Evolutionary conservation across 75 land plant species (phyloP).

Genomic region (Chamaecyparis obtusa): DNA sequence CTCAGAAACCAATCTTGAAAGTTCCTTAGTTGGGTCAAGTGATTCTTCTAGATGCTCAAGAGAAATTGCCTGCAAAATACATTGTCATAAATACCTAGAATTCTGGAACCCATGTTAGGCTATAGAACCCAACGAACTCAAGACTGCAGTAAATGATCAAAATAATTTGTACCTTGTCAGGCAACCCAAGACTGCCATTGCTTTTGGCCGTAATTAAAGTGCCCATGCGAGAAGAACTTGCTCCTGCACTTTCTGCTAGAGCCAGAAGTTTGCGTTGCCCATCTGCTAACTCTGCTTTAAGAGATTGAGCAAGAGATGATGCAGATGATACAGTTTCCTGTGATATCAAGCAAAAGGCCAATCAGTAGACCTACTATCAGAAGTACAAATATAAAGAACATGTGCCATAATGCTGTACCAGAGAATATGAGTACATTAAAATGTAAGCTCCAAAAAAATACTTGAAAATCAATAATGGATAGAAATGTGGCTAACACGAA

Average conservation of each 20-base stretch:
- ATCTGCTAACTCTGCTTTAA: slow-evolving; percentile 81
- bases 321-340: slow-evolving; percentile 88
- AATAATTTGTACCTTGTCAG: slow-evolving; percentile 50
- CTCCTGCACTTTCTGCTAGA: slow-evolving; percentile 60
- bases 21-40: slow-evolving; percentile 90
- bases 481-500: neutral
- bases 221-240: slow-evolving; percentile 26
- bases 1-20: slow-evolving; percentile 76
- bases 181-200: slow-evolving; percentile 60
- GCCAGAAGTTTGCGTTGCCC: slow-evolving; percentile 81
- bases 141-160: neutral
- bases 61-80: slow-evolving; percentile 21
- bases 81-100: neutral
- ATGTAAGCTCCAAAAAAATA: neutral
- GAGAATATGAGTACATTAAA: neutral
- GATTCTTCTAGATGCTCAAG: slow-evolving; percentile 74
- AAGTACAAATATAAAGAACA: neutral
- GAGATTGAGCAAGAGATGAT: slow-evolving; percentile 64
- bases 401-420: neutral
- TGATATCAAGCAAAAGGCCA: neutral
- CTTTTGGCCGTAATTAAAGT: slow-evolving; percentile 41
- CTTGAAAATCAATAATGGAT: neutral
- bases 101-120: neutral
- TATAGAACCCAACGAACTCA: neutral
- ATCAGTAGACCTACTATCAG: neutral